Percentiles rank a stretch among this genome's conserved stretches.
These are phyloP conservation scores for Cyphellophora europaea DNA, from an alignment of 2,329 filamentous ascomycete genomes.

Conservation along the genomic window DNA sequence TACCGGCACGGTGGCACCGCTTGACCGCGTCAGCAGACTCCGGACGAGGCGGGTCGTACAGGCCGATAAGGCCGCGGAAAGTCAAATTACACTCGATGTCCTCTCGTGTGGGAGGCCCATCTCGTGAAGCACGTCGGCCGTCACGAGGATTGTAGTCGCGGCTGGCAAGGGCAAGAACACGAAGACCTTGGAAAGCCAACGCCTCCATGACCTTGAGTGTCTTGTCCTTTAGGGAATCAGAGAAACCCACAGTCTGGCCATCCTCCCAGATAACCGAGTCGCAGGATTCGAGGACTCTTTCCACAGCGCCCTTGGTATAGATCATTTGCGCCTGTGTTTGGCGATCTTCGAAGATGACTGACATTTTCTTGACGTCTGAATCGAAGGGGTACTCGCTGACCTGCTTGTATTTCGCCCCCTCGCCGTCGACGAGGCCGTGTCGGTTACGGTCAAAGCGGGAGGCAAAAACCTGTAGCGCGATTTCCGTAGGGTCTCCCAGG, in stretches of 20 bases:
- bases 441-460: constrained; percentile 58
- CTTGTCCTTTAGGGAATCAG: constrained; percentile 43
- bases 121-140: constrained; percentile 10
- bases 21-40: constrained; percentile 62
- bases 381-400: constrained; percentile 65
- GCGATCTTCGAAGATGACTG: constrained; percentile 49
- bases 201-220: constrained; percentile 61
- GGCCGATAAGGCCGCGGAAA: constrained; percentile 66
- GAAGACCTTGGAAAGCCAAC: constrained; percentile 56
- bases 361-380: constrained; percentile 68
- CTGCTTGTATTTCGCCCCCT: constrained; percentile 45
- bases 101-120: constrained; percentile 33
- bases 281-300: constrained; percentile 58
- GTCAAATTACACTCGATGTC: constrained; percentile 57
- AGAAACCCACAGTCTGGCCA: constrained; percentile 37
- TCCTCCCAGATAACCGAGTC: constrained; percentile 38
- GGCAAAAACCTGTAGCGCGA: constrained; percentile 66
- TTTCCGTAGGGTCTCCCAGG: constrained; percentile 61
- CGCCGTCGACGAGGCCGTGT: constrained; percentile 40
- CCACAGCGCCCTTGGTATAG: constrained; percentile 48
- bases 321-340: constrained; percentile 22
- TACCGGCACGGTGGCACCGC: constrained; percentile 59
- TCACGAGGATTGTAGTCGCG: constrained; percentile 35
- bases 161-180: constrained; percentile 58
- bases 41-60: constrained; percentile 70